Percentiles rank a stretch among this genome's conserved stretches.
Evolutionary conservation across 306 rosid species (phyloP).

Genomic region (Biancaea sappan): DNA sequence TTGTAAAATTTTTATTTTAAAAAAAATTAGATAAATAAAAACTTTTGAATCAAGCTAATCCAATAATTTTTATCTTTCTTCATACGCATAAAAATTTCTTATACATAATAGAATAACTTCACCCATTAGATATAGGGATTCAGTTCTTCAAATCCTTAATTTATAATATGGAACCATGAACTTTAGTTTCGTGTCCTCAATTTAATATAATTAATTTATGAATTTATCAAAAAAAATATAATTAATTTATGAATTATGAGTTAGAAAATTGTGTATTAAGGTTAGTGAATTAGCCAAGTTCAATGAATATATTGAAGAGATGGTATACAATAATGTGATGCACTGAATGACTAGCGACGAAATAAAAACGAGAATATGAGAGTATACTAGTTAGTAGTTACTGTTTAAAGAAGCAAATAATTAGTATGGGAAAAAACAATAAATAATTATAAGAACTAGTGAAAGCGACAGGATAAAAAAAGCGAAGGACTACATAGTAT

Average conservation of each 20-base stretch:
- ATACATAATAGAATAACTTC: too few relatives aligned
- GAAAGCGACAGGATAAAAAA: not conserved
- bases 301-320: conserved; percentile 20
- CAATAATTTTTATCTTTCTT: too few relatives aligned
- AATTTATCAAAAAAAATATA: not conserved
- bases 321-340: conserved; percentile 28
- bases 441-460: not conserved
- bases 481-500: not conserved
- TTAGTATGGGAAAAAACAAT: not conserved
- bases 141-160: conserved; percentile 9
- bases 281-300: conserved; percentile 2
- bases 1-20: too few relatives aligned
- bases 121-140: conserved; percentile 18
- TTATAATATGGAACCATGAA: not conserved
- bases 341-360: not conserved
- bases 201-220: not conserved
- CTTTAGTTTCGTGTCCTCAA: conserved; percentile 5
- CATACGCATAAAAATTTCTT: too few relatives aligned
- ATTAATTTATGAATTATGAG: conserved; percentile 9
- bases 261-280: conserved; percentile 13
- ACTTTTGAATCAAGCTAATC: too few relatives aligned
- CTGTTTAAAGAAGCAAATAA: not conserved
- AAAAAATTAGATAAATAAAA: too few relatives aligned
- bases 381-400: too few relatives aligned
- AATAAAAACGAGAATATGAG: not conserved